Percentiles rank a stretch among this genome's conserved stretches.
Evolutionary conservation across 768 basidiomycete species (phyloP).

Genomic region (Mycena alexandri): DNA sequence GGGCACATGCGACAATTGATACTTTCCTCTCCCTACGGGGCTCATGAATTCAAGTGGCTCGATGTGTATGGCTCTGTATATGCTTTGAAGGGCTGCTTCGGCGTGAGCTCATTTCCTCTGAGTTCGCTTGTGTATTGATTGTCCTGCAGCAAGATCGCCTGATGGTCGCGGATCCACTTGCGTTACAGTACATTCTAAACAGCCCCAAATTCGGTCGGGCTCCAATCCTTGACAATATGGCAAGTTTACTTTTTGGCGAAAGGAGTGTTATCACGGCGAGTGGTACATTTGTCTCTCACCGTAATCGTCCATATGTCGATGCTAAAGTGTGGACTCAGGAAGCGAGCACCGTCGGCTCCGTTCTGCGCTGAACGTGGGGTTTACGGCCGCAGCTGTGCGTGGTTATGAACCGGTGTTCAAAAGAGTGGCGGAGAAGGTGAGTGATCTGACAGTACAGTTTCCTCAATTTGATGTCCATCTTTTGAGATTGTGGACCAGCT

Average conservation of each 20-base stretch:
- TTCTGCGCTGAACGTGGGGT: constrained; percentile 9
- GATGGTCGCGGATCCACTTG: constrained; percentile 18
- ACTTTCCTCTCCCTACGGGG: constrained; percentile 7
- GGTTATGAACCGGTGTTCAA: constrained; percentile 13
- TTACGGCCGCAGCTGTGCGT: constrained; percentile 14
- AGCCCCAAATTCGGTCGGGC: constrained; percentile 11
- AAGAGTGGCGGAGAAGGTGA: constrained; percentile 6
- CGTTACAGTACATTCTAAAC: constrained; percentile 20
- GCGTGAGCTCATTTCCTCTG: constrained; percentile 4
- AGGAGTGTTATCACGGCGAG: neutral
- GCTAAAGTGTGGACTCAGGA: constrained; percentile 3
- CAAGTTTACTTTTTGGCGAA: constrained; percentile 17
- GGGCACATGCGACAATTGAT: constrained; percentile 5
- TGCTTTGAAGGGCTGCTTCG: constrained; percentile 25
- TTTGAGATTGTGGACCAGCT: constrained; percentile 9
- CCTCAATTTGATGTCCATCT: neutral
- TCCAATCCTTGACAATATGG: neutral
- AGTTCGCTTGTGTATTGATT: neutral
- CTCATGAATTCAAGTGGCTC: constrained; percentile 12
- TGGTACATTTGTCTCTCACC: neutral
- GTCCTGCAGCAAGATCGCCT: constrained; percentile 25
- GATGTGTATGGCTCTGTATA: constrained; percentile 21
- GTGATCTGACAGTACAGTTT: neutral
- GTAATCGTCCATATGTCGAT: neutral
- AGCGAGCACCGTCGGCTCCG: constrained; percentile 13